Base-by-base conservation (phyloP, 1,284 basidiomycete species). In the Caloboletus inedulis region DNA sequence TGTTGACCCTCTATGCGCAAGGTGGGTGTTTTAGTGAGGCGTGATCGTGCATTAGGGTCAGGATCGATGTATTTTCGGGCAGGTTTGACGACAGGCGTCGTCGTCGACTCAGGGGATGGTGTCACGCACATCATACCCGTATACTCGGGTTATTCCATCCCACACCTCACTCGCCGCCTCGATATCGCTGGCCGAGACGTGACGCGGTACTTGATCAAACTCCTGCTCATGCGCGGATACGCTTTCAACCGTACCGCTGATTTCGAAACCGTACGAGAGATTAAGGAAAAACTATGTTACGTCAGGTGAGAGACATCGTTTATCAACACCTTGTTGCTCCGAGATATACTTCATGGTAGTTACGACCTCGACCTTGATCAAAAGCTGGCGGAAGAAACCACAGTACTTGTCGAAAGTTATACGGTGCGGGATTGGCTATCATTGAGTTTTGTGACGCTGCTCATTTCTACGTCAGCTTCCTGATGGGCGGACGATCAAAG, bases 191-290 rank as follows among this genome's bases (percentile, higher is more conserved):
- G 97, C 30, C 87, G 96, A 60, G 97, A 99, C 71, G 95, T 99
- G 47, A 99, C 97, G 37, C 86, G 94, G 60, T 99, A 99, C 74
- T 78, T 99, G 68, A 99, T 99, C 84, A 99, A 99, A 77, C 82
- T 99, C 12, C 79, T 99, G 8, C 84, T 98, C 60, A 95, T 98
- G 92, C 87, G 96, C 29, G 97, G 97, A 18, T 99, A 99, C 71
- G 97, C 97, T 0, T 99, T 99, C 80, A 99, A 99, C 74, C 85
- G 97, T 44, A 99, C 97, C 6, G 97, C 96, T 45, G 97, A 99
- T 75, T 99, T 99, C 66, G 97, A 99, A 76, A 99, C 97, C 4
- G 95, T 99, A 18, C 78, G 95, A 29, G 92, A 96, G 72, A 98
- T 99, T 77, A 99, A 99, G 76, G 96, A 99, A 80, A 96, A 95